phyloP scores from a whole-genome alignment of 495 filamentous ascomycete species.

The Hapsidospora chrysogenum region DNA sequence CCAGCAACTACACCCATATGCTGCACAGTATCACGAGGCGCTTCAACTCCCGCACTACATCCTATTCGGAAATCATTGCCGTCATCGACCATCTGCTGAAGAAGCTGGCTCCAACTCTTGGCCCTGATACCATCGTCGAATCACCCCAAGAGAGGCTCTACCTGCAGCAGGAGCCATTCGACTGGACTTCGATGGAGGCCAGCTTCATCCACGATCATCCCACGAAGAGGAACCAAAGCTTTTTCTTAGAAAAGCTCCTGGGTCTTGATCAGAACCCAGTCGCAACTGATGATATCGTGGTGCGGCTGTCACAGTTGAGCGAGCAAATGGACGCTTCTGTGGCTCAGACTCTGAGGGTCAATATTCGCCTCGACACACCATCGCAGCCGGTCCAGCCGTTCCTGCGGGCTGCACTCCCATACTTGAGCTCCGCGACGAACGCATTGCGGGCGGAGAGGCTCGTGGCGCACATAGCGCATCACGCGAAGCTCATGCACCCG shows the following conservation, averaged over 20 bases:
- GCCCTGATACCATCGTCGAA: slow-evolving; percentile 25
- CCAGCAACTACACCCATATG: slow-evolving; percentile 23
- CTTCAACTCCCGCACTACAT: slow-evolving; percentile 29
- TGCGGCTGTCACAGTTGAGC: slow-evolving; percentile 19
- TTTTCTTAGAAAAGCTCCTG: slow-evolving; percentile 34
- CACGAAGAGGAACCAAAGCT: slow-evolving; percentile 21
- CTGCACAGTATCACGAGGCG: slow-evolving; percentile 27
- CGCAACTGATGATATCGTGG: slow-evolving; percentile 26
- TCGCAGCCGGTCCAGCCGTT: slow-evolving; percentile 16
- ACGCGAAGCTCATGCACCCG: slow-evolving; percentile 22
- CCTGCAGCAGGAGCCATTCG: slow-evolving; percentile 12
- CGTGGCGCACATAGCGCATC: slow-evolving; percentile 15
- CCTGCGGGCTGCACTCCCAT: slow-evolving; percentile 16
- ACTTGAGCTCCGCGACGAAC: slow-evolving; percentile 15
- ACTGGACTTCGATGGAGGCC: slow-evolving; percentile 21
- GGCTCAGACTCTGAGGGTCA: slow-evolving; percentile 13
- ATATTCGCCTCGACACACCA: slow-evolving; percentile 17
- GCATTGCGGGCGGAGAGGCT: slow-evolving; percentile 11
- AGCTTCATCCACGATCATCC: slow-evolving; percentile 16
- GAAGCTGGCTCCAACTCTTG: slow-evolving; percentile 31
- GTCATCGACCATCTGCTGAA: slow-evolving; percentile 33
- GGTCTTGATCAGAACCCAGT: slow-evolving; percentile 27
- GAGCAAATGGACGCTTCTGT: slow-evolving; percentile 16
- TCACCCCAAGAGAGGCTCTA: slow-evolving; percentile 9
- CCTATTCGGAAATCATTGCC: slow-evolving; percentile 34